Conservation (phyloP, 176 grass and related monocot genomes). For the Aechmea fasciata region DNA sequence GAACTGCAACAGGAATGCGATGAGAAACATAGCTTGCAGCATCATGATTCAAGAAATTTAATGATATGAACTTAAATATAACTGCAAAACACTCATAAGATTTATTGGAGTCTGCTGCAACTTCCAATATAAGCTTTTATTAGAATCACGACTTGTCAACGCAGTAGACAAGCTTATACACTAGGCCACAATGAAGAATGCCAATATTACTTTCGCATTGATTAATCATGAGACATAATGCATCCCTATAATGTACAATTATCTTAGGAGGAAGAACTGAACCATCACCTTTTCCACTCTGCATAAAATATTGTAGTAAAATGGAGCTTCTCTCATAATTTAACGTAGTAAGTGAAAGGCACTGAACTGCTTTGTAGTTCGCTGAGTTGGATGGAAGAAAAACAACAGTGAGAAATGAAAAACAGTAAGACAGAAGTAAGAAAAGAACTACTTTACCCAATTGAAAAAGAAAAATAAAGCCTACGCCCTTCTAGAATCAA, state of each 20-base stretch:
- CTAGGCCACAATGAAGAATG: background rate
- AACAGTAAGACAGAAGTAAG: background rate
- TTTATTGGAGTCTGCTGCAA: background rate
- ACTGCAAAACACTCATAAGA: background rate
- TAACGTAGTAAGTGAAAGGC: slow-evolving; percentile 82
- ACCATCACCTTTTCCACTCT: slow-evolving; percentile 49
- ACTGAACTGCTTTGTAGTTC: slow-evolving; percentile 88
- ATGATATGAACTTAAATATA: too few relatives aligned
- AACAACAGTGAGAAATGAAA: background rate
- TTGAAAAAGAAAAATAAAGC: too few relatives aligned
- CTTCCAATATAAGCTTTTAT: background rate
- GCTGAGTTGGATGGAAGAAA: slow-evolving; percentile 42
- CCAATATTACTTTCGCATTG: background rate
- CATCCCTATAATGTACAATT: background rate
- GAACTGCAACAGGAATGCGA: slow-evolving; percentile 41
- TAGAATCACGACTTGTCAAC: background rate
- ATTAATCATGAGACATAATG: background rate
- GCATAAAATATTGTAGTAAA: slow-evolving; percentile 59
- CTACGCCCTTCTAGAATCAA: too few relatives aligned
- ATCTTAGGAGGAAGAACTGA: background rate
- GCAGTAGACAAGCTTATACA: background rate
- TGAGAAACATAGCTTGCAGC: background rate
- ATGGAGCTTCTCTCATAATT: slow-evolving; percentile 80
- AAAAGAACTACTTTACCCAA: background rate
- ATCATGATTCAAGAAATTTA: too few relatives aligned